Conservation (phyloP, 2,329 filamentous ascomycete genomes). For the Sporothrix pseudoabietina region DNA sequence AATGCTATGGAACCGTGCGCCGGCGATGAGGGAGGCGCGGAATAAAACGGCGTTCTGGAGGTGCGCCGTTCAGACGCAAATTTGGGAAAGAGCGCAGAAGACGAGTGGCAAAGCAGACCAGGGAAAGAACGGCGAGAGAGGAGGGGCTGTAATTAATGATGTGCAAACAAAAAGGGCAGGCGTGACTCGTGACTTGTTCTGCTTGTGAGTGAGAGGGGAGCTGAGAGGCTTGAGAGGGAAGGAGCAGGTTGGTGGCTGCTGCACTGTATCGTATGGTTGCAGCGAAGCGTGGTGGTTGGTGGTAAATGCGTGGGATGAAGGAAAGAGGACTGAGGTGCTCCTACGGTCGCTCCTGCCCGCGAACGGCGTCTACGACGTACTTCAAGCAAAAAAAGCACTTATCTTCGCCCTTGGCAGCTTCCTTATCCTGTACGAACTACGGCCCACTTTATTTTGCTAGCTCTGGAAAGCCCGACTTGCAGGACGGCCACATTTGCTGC, state of each 20-base stretch:
- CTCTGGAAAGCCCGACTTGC: background rate
- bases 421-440: background rate
- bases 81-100: background rate
- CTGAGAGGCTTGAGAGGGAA: background rate
- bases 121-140: constrained; percentile 19
- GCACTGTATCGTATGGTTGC: background rate
- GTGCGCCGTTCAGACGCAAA: constrained; percentile 3
- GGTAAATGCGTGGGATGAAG: constrained; percentile 1
- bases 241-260: constrained; percentile 1
- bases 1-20: background rate
- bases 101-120: background rate
- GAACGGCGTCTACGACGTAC: constrained; percentile 24
- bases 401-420: constrained; percentile 4
- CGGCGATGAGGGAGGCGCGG: background rate
- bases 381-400: background rate
- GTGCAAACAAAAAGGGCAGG: background rate
- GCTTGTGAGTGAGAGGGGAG: background rate
- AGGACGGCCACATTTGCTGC: background rate
- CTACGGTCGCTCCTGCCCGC: background rate
- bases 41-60: background rate
- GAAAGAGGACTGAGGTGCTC: background rate
- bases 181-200: background rate
- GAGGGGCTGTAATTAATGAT: background rate
- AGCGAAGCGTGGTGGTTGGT: background rate
- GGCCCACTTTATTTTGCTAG: background rate